phyloP scores from a whole-genome alignment of 2,329 filamentous ascomycete species.

The Thermothelomyces thermophilus region DNA sequence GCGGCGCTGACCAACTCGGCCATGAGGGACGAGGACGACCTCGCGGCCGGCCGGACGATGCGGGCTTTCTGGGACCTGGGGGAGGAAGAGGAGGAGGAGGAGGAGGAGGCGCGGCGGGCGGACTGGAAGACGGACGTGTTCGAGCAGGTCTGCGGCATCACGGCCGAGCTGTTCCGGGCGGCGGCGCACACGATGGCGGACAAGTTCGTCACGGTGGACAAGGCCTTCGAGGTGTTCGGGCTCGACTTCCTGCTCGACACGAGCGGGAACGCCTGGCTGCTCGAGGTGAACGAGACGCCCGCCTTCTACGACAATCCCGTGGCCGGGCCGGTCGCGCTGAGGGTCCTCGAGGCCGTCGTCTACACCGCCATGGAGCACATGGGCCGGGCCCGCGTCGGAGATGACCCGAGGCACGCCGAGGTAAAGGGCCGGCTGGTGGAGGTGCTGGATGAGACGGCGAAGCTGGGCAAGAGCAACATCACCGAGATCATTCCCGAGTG shows the following conservation, averaged over 20 bases:
- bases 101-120: constrained; percentile 19
- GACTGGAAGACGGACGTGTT: constrained; percentile 32
- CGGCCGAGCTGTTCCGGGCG: constrained; percentile 31
- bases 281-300: constrained; percentile 36
- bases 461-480: constrained; percentile 28
- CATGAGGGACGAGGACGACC: constrained; percentile 32
- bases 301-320: constrained; percentile 33
- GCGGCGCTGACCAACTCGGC: constrained; percentile 35
- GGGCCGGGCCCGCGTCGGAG: constrained; percentile 16
- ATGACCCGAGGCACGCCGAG: constrained; percentile 11
- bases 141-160: constrained; percentile 31
- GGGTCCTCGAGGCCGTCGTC: constrained; percentile 34
- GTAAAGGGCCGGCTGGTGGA: constrained; percentile 23
- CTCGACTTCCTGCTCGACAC: constrained; percentile 33
- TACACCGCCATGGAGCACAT: constrained; percentile 33
- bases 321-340: constrained; percentile 29
- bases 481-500: constrained; percentile 24
- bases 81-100: not conserved
- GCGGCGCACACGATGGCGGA: constrained; percentile 35
- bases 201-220: constrained; percentile 33
- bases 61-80: constrained; percentile 29
- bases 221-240: constrained; percentile 35
- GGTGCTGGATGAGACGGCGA: constrained; percentile 27
- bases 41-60: constrained; percentile 30
- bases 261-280: constrained; percentile 29